Evolutionary conservation across 169 alveolate genomes (phyloP).

Genomic region (Amoebophrya sp.): DNA sequence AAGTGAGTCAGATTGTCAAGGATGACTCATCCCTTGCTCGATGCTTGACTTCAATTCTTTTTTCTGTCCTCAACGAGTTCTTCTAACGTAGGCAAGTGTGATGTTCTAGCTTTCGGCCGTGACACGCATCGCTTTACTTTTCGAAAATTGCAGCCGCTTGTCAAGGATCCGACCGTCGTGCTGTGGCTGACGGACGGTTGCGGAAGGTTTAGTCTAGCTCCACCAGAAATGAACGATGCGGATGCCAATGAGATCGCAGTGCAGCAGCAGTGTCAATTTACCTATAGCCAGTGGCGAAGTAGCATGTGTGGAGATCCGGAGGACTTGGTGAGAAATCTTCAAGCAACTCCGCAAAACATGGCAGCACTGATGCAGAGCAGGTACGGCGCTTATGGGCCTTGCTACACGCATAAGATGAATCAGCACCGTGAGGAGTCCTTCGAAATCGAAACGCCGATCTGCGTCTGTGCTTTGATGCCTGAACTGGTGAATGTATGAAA

Average conservation of each 20-base stretch:
- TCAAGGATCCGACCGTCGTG: neutral
- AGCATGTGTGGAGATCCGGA: neutral
- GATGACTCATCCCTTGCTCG: no score
- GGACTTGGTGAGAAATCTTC: neutral
- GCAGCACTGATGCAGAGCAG: neutral
- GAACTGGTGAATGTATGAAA: neutral
- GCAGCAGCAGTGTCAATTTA: slow-evolving; percentile 17
- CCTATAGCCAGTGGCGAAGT: neutral
- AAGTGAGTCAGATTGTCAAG: no score
- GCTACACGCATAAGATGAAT: neutral
- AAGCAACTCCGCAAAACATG: neutral
- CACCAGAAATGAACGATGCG: no score
- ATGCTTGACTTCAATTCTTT: no score
- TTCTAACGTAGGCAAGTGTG: neutral
- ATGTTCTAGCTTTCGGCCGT: neutral
- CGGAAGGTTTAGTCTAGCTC: no score
- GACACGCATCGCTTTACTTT: neutral
- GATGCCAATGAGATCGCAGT: neutral
- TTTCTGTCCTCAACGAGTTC: no score
- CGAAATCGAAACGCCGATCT: neutral
- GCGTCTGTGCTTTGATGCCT: neutral
- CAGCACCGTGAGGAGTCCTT: neutral
- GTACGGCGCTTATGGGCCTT: neutral
- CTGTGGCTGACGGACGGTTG: slow-evolving; percentile 19
- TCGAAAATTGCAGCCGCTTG: neutral